These are phyloP conservation scores for Phoenix roebelenii DNA, from an alignment of 176 grass and related monocot species.

Conservation along the genomic window DNA sequence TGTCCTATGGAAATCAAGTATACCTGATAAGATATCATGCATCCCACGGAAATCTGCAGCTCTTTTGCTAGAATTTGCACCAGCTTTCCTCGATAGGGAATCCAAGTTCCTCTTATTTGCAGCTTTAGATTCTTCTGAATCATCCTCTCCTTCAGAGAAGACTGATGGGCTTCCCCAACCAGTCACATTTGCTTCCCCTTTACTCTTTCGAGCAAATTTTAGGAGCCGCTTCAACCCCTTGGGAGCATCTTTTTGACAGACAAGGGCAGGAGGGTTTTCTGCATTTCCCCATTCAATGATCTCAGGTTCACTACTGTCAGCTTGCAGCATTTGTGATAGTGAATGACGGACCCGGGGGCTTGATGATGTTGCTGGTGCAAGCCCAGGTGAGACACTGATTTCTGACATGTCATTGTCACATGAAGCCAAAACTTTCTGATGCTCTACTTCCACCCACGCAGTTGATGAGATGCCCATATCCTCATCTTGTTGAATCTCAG, in stretches of 20 bases:
- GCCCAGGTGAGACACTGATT: constrained; percentile 28
- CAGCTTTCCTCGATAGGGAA: constrained; percentile 7
- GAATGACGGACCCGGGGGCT: constrained; percentile 88
- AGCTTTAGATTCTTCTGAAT: constrained; percentile 66
- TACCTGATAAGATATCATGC: constrained; percentile 72
- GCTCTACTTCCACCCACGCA: constrained; percentile 92
- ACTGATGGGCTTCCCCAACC: constrained; percentile 64
- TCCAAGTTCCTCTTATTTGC: constrained; percentile 28
- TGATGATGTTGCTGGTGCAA: constrained; percentile 46
- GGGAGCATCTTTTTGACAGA: constrained; percentile 94
- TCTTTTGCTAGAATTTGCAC: constrained; percentile 53
- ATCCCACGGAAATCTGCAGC: constrained; percentile 48
- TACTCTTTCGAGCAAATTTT: constrained; percentile 97
- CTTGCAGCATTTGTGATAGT: constrained; percentile 99
- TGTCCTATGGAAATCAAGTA: not conserved
- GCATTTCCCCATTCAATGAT: constrained; percentile 99
- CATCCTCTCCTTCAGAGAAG: constrained; percentile 94
- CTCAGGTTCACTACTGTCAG: constrained; percentile 88
- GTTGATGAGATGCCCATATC: constrained; percentile 87
- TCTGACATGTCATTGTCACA: constrained; percentile 40
- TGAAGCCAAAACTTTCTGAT: constrained; percentile 44
- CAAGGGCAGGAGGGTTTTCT: constrained; percentile 87
- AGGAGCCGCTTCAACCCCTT: constrained; percentile 99
- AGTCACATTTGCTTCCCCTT: constrained; percentile 59
- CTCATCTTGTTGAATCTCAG: constrained; percentile 63